Evolutionary conservation across 768 basidiomycete species (phyloP).

Genomic region (Chalciporus sphaerocephalus): DNA sequence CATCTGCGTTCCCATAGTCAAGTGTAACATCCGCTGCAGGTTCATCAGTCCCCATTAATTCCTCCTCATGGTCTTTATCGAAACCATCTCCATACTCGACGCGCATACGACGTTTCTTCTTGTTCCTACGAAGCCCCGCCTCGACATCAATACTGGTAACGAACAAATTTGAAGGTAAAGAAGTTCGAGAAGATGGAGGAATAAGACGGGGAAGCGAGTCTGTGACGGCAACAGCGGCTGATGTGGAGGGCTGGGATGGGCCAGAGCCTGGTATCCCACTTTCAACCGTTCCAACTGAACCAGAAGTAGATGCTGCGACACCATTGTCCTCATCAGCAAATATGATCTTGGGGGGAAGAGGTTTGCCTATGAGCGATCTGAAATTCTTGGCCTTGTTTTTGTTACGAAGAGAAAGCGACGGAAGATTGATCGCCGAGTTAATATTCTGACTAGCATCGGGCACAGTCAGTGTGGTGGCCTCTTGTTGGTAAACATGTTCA

Average conservation of each 20-base stretch:
- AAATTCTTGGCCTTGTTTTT: conserved; percentile 75
- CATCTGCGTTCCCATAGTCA: conserved; percentile 9
- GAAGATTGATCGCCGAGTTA: conserved; percentile 22
- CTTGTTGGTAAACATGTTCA: not conserved
- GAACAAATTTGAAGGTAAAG: conserved; percentile 58
- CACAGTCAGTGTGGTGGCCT: not conserved
- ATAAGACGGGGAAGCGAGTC: conserved; percentile 38
- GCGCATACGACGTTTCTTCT: conserved; percentile 34
- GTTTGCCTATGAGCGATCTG: conserved; percentile 45
- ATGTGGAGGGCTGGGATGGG: conserved; percentile 2
- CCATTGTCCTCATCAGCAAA: conserved; percentile 34
- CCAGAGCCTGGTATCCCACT: conserved; percentile 2
- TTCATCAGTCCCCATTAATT: not conserved
- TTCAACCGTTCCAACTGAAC: not conserved
- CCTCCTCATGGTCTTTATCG: conserved; percentile 8
- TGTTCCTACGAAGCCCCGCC: conserved; percentile 33
- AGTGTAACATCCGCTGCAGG: not conserved
- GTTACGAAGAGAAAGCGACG: conserved; percentile 52
- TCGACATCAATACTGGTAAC: conserved; percentile 74
- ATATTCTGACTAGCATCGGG: conserved; percentile 19
- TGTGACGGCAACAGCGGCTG: not conserved
- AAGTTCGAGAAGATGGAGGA: conserved; percentile 60
- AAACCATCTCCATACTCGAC: conserved; percentile 33
- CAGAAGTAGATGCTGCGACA: not conserved
- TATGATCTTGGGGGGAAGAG: conserved; percentile 48